These are phyloP conservation scores for Ceratorhiza oryzae-sativae DNA, from an alignment of 1,284 basidiomycete species.

Conservation along the genomic window DNA sequence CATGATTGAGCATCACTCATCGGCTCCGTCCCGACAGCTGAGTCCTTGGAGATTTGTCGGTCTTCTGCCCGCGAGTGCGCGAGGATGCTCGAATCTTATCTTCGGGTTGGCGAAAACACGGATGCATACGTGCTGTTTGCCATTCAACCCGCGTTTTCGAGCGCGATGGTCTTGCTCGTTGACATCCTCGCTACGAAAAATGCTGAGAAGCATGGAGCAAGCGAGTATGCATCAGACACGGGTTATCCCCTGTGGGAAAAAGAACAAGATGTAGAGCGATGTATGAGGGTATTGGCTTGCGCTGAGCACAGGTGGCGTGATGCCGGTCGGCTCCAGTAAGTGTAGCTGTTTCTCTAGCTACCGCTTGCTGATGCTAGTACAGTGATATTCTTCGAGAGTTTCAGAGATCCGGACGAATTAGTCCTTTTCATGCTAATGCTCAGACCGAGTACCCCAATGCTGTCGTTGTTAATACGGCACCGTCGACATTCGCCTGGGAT, in stretches of 20 bases:
- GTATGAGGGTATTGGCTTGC: background rate
- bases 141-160: slow-evolving; percentile 18
- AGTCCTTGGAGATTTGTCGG: slow-evolving; percentile 17
- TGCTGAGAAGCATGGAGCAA: background rate
- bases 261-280: background rate
- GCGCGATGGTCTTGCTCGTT: slow-evolving; percentile 18
- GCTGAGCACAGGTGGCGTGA: slow-evolving; percentile 12
- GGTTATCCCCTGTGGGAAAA: slow-evolving; percentile 14
- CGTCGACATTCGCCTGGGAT: background rate
- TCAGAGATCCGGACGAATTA: slow-evolving; percentile 2
- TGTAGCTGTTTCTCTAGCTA: background rate
- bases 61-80: slow-evolving; percentile 19
- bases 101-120: background rate
- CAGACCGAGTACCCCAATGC: background rate
- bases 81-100: slow-evolving; percentile 5
- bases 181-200: slow-evolving; percentile 20
- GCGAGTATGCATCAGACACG: background rate
- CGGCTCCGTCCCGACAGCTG: background rate
- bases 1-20: background rate
- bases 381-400: slow-evolving; percentile 27
- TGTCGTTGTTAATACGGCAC: background rate
- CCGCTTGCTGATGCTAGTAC: background rate
- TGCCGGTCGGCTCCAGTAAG: slow-evolving; percentile 23
- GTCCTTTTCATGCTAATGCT: background rate
- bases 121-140: background rate